These are phyloP conservation scores for Cyberlindnera nakhonratchasimensis DNA, from an alignment of 805 yeast species.

Conservation along the genomic window DNA sequence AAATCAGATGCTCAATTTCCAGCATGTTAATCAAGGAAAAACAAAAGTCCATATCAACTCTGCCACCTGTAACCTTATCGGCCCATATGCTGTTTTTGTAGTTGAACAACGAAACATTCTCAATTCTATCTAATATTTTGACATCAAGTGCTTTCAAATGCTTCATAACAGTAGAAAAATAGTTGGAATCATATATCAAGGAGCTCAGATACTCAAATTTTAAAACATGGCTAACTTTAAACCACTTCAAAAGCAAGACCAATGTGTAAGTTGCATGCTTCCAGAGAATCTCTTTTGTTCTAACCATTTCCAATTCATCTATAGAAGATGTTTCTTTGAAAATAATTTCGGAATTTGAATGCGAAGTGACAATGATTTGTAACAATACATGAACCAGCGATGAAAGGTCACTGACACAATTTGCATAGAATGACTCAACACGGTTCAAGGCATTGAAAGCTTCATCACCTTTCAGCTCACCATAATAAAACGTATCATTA, in stretches of 20 bases:
- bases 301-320: slow-evolving; percentile 24
- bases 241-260: slow-evolving; percentile 63
- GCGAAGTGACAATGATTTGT: slow-evolving; percentile 48
- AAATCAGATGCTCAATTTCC: slow-evolving; percentile 50
- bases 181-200: slow-evolving; percentile 71
- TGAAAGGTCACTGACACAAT: slow-evolving; percentile 51
- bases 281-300: slow-evolving; percentile 60
- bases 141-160: slow-evolving; percentile 20
- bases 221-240: slow-evolving; percentile 69
- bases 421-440: slow-evolving; percentile 57
- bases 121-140: slow-evolving; percentile 30
- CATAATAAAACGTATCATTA: slow-evolving; percentile 33
- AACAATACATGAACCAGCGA: slow-evolving; percentile 63
- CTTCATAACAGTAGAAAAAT: slow-evolving; percentile 25
- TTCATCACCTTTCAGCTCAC: slow-evolving; percentile 12
- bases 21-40: slow-evolving; percentile 49
- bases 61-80: neutral
- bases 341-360: slow-evolving; percentile 1
- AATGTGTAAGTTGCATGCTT: slow-evolving; percentile 57
- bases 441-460: slow-evolving; percentile 39
- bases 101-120: slow-evolving; percentile 22
- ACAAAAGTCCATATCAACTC: slow-evolving; percentile 37
- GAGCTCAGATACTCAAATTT: slow-evolving; percentile 74
- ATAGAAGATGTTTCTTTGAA: slow-evolving; percentile 24
- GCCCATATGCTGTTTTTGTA: slow-evolving; percentile 12